phyloP scores from a whole-genome alignment of 345 rosid genomes.

The Pistacia vera region DNA sequence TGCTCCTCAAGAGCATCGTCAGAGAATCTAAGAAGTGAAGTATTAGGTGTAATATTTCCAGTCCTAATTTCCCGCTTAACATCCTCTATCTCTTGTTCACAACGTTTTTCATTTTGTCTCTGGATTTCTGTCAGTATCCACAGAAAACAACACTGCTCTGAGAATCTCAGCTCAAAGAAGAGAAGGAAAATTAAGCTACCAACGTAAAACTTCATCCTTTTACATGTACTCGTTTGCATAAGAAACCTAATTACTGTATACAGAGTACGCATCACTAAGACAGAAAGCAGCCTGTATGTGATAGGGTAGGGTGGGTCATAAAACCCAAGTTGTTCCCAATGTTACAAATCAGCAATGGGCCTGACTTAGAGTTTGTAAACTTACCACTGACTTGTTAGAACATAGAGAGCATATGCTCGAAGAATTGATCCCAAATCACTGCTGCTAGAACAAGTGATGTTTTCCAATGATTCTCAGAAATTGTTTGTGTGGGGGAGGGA shows the following conservation, averaged over 20 bases:
- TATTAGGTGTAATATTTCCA: constrained; percentile 54
- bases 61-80: constrained; percentile 61
- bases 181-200: not conserved
- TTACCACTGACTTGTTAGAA: constrained; percentile 10
- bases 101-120: constrained; percentile 82
- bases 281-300: constrained; percentile 7
- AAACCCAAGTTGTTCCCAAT: constrained; percentile 27
- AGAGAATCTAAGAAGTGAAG: constrained; percentile 67
- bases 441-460: not conserved
- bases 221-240: not conserved
- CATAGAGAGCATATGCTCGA: constrained; percentile 21
- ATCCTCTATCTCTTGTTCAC: constrained; percentile 88
- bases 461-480: not conserved
- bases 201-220: not conserved
- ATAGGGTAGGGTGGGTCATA: constrained; percentile 26
- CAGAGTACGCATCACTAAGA: not conserved
- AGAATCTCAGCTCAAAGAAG: not conserved
- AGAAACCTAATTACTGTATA: not conserved
- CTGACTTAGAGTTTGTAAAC: constrained; percentile 20
- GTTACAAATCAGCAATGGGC: constrained; percentile 23
- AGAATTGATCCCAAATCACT: not conserved
- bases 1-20: constrained; percentile 93
- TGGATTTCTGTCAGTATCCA: constrained; percentile 54
- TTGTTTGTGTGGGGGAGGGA: not conserved
- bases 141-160: not conserved